A percentile compares a stretch with the other conserved stretches of the same genome.
Conservation (phyloP, 2,329 filamentous ascomycete species). For the Chaetomium sp. region DNA sequence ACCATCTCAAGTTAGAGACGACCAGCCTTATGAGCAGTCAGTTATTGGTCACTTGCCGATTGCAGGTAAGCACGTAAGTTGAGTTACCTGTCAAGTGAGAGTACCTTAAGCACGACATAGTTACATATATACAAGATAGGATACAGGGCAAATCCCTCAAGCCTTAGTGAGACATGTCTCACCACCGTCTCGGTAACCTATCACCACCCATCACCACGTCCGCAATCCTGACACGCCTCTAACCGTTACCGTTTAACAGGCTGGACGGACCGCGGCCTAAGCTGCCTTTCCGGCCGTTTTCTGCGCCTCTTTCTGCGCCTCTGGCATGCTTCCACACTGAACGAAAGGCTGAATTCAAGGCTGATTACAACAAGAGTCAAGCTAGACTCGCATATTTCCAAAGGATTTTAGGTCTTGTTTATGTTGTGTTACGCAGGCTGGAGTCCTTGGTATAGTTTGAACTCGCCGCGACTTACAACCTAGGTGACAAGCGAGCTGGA, state of each 20-base stretch:
- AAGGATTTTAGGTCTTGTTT: not conserved
- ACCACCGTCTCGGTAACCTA: not conserved
- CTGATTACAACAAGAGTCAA: not conserved
- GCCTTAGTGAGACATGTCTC: not conserved
- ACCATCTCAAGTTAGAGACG: not conserved
- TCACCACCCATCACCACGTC: not conserved
- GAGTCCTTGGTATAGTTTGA: not conserved
- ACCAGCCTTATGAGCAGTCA: not conserved
- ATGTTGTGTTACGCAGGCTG: not conserved
- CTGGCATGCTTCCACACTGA: not conserved
- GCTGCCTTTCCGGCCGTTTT: not conserved
- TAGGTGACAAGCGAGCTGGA: not conserved
- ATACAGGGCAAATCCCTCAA: not conserved
- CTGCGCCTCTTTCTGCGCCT: not conserved
- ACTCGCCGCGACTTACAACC: not conserved
- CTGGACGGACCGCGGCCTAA: not conserved
- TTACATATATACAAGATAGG: too few species aligned
- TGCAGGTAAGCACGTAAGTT: too few species aligned
- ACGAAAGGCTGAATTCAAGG: not conserved
- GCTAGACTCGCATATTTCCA: not conserved
- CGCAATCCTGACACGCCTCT: too few species aligned
- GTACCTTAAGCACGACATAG: not conserved
- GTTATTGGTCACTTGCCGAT: not conserved
- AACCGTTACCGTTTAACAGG: not conserved
- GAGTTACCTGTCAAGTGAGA: too few species aligned